A percentile compares a stretch with the other conserved stretches of the same genome.
Evolutionary conservation across 139 green algal species (phyloP).

Genomic region (Tetraselmis chui): DNA sequence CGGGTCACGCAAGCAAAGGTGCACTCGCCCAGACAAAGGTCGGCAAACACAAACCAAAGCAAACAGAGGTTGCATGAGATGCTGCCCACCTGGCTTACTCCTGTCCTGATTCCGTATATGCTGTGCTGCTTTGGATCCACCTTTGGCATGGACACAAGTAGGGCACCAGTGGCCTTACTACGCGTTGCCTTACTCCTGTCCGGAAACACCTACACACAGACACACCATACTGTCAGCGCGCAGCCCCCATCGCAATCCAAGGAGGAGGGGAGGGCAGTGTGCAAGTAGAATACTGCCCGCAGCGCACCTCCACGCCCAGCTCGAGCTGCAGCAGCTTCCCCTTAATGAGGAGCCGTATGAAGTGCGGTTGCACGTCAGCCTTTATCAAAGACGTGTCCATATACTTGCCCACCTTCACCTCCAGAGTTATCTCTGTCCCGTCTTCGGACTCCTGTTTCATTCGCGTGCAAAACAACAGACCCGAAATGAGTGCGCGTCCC

Average conservation of each 20-base stretch:
- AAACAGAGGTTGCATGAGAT: too few relatives aligned
- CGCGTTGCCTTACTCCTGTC: background rate
- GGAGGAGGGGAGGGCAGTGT: too few relatives aligned
- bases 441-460: background rate
- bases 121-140: background rate
- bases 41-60: too few relatives aligned
- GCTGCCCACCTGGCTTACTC: too few relatives aligned
- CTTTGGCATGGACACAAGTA: background rate
- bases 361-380: slow-evolving; percentile 70
- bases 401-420: slow-evolving; percentile 67
- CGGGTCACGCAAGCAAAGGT: background rate
- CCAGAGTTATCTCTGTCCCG: slow-evolving; percentile 52
- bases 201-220: background rate
- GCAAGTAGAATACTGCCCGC: too few relatives aligned
- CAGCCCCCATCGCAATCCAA: too few relatives aligned
- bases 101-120: background rate
- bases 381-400: slow-evolving; percentile 74
- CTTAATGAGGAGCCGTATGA: slow-evolving; percentile 78
- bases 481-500: too few relatives aligned
- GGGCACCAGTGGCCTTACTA: background rate
- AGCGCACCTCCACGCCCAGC: background rate
- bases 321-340: slow-evolving; percentile 11
- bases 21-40: too few relatives aligned
- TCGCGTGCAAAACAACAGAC: too few relatives aligned
- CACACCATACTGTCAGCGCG: too few relatives aligned